phyloP scores from a whole-genome alignment of 2,329 filamentous ascomycete genomes.

The Cladosporium sp. region DNA sequence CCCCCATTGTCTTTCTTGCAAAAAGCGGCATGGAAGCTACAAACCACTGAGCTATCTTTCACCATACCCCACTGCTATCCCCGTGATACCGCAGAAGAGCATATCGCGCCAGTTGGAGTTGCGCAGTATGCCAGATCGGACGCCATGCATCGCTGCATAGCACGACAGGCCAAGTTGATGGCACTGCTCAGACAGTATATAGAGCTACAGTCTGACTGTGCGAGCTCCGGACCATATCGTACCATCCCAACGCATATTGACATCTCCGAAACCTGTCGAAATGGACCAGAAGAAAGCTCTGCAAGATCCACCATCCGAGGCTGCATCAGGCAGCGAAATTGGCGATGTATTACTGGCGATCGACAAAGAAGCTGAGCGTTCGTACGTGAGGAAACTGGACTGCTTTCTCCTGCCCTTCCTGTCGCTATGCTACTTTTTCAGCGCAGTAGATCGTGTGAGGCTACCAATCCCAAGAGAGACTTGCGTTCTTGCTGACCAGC shows the following conservation, averaged over 20 bases:
- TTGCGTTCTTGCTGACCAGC: background rate
- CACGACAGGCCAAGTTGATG: background rate
- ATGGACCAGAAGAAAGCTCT: background rate
- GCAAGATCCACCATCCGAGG: background rate
- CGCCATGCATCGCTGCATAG: background rate
- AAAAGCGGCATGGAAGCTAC: background rate
- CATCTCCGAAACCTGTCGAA: background rate
- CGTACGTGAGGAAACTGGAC: conserved; percentile 35
- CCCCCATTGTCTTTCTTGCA: background rate
- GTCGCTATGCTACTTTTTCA: conserved; percentile 46
- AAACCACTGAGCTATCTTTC: background rate
- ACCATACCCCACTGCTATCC: conserved; percentile 3
- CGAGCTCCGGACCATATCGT: background rate
- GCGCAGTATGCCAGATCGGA: background rate
- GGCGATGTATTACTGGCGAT: conserved; percentile 9
- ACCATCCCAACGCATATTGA: background rate
- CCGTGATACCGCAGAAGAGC: background rate
- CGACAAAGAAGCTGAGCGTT: conserved; percentile 16
- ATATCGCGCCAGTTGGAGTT: background rate
- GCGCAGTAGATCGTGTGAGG: conserved; percentile 22
- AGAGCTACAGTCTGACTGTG: background rate
- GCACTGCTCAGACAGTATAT: background rate
- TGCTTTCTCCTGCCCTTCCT: conserved; percentile 46
- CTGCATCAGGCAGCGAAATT: background rate
- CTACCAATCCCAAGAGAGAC: background rate